Base-by-base conservation (phyloP, 208 protist genomes). In the Leishmania major region DNA sequence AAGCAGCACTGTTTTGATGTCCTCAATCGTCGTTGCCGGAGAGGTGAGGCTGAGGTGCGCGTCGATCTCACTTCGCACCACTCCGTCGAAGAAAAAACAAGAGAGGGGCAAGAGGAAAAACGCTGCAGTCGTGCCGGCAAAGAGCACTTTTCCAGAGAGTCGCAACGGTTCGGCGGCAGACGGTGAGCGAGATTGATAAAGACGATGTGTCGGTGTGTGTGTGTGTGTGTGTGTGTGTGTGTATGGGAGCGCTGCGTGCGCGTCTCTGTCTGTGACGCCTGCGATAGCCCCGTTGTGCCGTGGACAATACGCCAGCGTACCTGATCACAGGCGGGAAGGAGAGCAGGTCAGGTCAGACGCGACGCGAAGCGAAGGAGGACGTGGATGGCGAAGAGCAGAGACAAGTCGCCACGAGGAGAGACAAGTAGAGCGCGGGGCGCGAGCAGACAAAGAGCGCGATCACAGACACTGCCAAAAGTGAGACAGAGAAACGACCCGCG, bases 331-430 rank as follows among this genome's bases (percentile, higher is more conserved):
- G 25, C 70, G 3, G 45, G 49, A 78, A 82, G 37, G 25, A 59
- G 8, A 84, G 43, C 28, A 83, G 72, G 43, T 70, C 62, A 79
- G 19, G 43, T 43, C 15, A 37, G 49, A 28, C 25, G 25, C n/a
- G 11, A 8, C 59, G n/a, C 40, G 66, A 51, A n/a, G n/a, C 40
- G 66, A 40, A 31, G 53, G 28, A 35, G 59, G 67, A 57, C 31
- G 40, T 57, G 66, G 51, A 71, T 67, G 55, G 49, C 31, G 11
- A 51, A 49, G 53, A 79, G 13, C 10, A 79, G n/a, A 76, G 19
- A 84, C 74, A 64, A 80, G 77, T 13, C 22, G n/a, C 25, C 47
- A 40, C 31, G 11, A 81, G 55, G 40, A 80, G 71, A 75, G 86
- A 76, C 25, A 11, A 74, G 45, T 57, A 71, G 25, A 45, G 67